phyloP scores from a whole-genome alignment of 352 stramenopile genomes.

The Elongisporangium anandrum region DNA sequence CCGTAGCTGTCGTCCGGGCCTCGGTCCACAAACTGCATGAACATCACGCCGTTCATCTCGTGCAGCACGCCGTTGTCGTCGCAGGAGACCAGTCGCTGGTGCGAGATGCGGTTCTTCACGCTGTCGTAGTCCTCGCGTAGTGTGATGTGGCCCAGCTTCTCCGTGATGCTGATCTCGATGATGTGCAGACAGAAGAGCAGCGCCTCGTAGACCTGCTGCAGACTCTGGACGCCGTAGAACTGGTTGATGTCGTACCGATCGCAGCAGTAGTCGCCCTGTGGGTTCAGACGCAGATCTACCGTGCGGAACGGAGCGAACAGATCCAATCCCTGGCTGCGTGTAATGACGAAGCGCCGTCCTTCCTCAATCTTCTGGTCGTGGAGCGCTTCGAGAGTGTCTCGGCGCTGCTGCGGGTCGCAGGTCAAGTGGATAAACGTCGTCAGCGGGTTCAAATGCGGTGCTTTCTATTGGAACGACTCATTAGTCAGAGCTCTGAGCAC shows the following conservation, averaged over 20 bases:
- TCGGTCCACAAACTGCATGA: constrained; percentile 3
- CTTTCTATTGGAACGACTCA: constrained; percentile 14
- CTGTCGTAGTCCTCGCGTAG: constrained; percentile 41
- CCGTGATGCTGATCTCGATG: constrained; percentile 21
- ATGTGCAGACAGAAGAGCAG: constrained; percentile 10
- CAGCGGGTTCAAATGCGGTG: constrained; percentile 28
- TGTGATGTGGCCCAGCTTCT: constrained; percentile 36
- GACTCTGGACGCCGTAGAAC: constrained; percentile 18
- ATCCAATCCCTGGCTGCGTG: constrained; percentile 24
- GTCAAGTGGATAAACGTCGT: constrained; percentile 29
- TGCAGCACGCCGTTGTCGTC: constrained; percentile 10
- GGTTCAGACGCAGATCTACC: constrained; percentile 29
- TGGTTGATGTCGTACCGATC: constrained; percentile 29
- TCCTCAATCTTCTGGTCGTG: constrained; percentile 14
- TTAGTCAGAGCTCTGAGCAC: too few relatives aligned
- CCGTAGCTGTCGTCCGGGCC: constrained; percentile 11
- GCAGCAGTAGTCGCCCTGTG: constrained; percentile 25
- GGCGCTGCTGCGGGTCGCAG: constrained; percentile 15
- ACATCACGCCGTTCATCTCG: constrained; percentile 38
- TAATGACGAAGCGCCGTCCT: constrained; percentile 19
- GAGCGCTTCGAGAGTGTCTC: constrained; percentile 15
- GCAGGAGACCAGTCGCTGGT: constrained; percentile 26
- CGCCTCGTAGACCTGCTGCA: constrained; percentile 32
- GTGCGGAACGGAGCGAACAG: constrained; percentile 22
- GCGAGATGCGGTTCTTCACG: constrained; percentile 17